Evolutionary conservation across 2,329 filamentous ascomycete species (phyloP), one percentile per base, ranked within the genome.

Genomic region (Malbranchea zuffiana): DNA sequence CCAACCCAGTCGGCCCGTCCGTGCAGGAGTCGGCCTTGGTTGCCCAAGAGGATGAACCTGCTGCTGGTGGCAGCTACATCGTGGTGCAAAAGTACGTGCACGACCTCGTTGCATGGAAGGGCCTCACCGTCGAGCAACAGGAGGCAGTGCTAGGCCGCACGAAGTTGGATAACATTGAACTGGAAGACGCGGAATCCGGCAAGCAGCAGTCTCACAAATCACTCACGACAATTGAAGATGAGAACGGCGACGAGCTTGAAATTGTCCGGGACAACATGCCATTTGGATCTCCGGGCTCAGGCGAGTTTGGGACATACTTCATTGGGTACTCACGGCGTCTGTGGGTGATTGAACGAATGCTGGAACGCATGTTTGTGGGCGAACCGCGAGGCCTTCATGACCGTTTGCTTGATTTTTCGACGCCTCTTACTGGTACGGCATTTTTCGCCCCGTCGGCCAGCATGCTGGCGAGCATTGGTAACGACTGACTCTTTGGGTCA

Each of bases 241-340:
- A 67, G 3, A 40, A 61, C 5, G 71, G 69, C 1, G 53, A 59
- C 5, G 72, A 75, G 50, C 55, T 69, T 43, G 64, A 62, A 23
- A 72, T 75, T 26, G 53, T 75, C 2, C 60, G 72, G 0, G 72
- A 75, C 40, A 76, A 75, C 43, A 75, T 75, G 72, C 72, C 72
- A 0, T 75, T 75, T 50, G 72, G 72, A 0, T 67, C 66, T 0
- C 71, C 71, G 0, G 67, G 62, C 0, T 49, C 58, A 0, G 63
- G 60, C 0, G 62, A 74, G 47, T 74, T 68, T 41, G 72, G 72
- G 1, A 75, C 72, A 0, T 75, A 75, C 50, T 75, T 74, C 37
- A 72, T 74, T 34, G 23, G 7, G 7, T 25, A 25, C 23, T 7
- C 23, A 7, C 23, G 23, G 7, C 23, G 59, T 7, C 47, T 75